Percentiles rank a stretch among this genome's conserved stretches.
These are phyloP conservation scores for Magnaporthiopsis poae DNA, from an alignment of 2,329 filamentous ascomycete genomes.

Conservation along the genomic window DNA sequence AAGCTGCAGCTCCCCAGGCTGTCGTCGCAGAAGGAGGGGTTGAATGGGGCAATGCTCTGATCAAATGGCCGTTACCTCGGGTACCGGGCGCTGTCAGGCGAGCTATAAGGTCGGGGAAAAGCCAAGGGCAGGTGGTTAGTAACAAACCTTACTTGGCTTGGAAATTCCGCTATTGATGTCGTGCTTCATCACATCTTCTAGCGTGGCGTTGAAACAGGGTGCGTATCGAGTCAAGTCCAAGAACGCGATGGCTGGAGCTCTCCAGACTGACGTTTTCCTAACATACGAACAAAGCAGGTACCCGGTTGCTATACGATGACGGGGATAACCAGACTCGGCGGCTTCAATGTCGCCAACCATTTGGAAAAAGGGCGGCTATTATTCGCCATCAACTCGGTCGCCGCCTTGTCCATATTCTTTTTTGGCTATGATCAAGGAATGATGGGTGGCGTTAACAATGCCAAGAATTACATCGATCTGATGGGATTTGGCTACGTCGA, in stretches of 20 bases:
- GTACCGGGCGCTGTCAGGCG: not conserved
- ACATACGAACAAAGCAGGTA: not conserved
- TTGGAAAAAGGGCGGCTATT: conserved; percentile 47
- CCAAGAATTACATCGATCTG: conserved; percentile 51
- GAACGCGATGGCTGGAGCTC: not conserved
- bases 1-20: too few species aligned
- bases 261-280: not conserved
- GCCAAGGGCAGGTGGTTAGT: not conserved
- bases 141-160: not conserved
- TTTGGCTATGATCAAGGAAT: conserved; percentile 50
- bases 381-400: conserved; percentile 52
- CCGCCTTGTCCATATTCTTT: conserved; percentile 58
- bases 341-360: conserved; percentile 34
- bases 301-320: not conserved
- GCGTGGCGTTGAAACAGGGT: too few species aligned
- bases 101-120: not conserved
- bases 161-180: not conserved
- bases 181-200: not conserved
- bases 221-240: not conserved
- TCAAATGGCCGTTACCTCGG: not conserved
- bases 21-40: too few species aligned
- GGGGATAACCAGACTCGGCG: not conserved
- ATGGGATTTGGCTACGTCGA: conserved; percentile 56
- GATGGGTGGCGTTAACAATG: conserved; percentile 58
- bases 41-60: not conserved